Conservation (phyloP, 2,329 filamentous ascomycete species). For the Dryadomyces quercivorus region DNA sequence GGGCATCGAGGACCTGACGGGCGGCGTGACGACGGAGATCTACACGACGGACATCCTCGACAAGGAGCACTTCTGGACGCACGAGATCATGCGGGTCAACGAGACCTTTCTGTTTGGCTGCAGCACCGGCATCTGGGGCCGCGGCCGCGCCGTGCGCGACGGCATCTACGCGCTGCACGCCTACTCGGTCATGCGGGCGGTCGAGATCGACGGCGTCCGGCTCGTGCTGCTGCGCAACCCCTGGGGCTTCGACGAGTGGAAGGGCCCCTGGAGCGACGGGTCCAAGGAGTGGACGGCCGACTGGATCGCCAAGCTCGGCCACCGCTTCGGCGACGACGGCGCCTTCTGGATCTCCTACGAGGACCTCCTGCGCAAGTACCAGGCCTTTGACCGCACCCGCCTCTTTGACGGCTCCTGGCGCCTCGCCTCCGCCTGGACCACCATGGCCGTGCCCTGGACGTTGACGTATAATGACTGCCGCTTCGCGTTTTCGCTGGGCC, state of each 20-base stretch:
- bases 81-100: slow-evolving; percentile 71
- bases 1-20: slow-evolving; percentile 43
- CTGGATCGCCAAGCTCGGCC: slow-evolving; percentile 42
- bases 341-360: slow-evolving; percentile 54
- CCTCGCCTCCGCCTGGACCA: slow-evolving; percentile 47
- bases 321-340: slow-evolving; percentile 49
- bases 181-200: slow-evolving; percentile 47
- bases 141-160: slow-evolving; percentile 46
- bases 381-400: slow-evolving; percentile 48
- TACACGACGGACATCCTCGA: slow-evolving; percentile 62
- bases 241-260: slow-evolving; percentile 51
- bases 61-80: slow-evolving; percentile 70
- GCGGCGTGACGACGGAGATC: slow-evolving; percentile 58
- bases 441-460: slow-evolving; percentile 50
- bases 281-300: slow-evolving; percentile 50
- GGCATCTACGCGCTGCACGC: slow-evolving; percentile 48
- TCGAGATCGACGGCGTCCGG: slow-evolving; percentile 34
- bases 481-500: slow-evolving; percentile 43
- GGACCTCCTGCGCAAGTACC: slow-evolving; percentile 50
- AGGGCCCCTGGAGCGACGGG: slow-evolving; percentile 46
- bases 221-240: slow-evolving; percentile 41
- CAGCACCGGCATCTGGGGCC: slow-evolving; percentile 49
- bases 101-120: slow-evolving; percentile 69
- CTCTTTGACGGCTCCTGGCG: slow-evolving; percentile 50
- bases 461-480: slow-evolving; percentile 46